These are phyloP conservation scores for Citrus unshiu DNA, from an alignment of 345 rosid species.

Conservation along the genomic window DNA sequence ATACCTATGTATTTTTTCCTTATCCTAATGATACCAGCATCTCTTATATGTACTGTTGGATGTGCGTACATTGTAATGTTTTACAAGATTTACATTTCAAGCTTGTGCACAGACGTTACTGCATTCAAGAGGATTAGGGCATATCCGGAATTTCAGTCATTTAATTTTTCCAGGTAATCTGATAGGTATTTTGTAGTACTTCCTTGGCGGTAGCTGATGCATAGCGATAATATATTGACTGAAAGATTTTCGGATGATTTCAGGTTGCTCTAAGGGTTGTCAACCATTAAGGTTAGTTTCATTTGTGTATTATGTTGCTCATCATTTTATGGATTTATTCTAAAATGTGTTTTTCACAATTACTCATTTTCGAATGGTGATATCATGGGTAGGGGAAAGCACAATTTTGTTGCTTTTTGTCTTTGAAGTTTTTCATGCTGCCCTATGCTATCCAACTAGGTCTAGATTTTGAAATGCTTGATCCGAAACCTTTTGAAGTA, in stretches of 20 bases:
- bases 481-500: not conserved
- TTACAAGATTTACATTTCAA: slow-evolving; percentile 6
- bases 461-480: not conserved
- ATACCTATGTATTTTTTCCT: not conserved
- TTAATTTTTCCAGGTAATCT: slow-evolving; percentile 47
- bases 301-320: not conserved
- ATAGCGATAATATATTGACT: not conserved
- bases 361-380: not conserved
- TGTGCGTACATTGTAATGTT: not conserved
- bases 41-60: not conserved
- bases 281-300: slow-evolving; percentile 37
- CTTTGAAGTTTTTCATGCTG: not conserved
- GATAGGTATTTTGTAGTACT: not conserved
- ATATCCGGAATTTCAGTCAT: slow-evolving; percentile 40
- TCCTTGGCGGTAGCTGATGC: not conserved
- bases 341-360: not conserved
- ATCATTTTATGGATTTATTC: not conserved
- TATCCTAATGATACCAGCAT: not conserved
- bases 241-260: slow-evolving; percentile 1
- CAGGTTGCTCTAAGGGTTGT: slow-evolving; percentile 45
- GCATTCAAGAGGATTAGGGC: slow-evolving; percentile 34
- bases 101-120: slow-evolving; percentile 35
- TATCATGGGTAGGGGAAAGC: not conserved
- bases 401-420: not conserved
- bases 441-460: not conserved